phyloP scores from a whole-genome alignment of 805 yeast genomes.

The Myxozyma sirexii region DNA sequence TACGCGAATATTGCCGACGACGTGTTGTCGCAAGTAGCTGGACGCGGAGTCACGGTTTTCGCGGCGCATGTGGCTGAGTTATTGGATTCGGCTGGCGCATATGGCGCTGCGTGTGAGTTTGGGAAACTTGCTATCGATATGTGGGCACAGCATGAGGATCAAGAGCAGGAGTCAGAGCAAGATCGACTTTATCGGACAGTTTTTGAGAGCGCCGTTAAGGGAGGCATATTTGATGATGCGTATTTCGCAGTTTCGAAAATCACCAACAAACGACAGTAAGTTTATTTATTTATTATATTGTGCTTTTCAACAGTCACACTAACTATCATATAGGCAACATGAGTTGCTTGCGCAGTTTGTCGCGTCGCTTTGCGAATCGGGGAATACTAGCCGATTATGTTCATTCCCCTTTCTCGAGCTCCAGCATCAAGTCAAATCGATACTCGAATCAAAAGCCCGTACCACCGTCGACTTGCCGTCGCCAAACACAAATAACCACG shows the following conservation, averaged over 20 bases:
- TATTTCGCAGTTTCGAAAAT: constrained; percentile 27
- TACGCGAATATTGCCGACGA: background rate
- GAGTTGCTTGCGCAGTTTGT: constrained; percentile 45
- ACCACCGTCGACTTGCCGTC: constrained; percentile 37
- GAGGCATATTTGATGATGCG: constrained; percentile 34
- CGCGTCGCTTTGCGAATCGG: constrained; percentile 46
- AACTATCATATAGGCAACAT: constrained; percentile 9
- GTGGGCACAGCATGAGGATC: background rate
- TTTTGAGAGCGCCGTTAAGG: constrained; percentile 20
- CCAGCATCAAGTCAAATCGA: constrained; percentile 48
- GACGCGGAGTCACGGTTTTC: constrained; percentile 42
- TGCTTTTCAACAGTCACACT: too few relatives aligned
- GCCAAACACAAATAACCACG: background rate
- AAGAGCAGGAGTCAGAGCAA: background rate
- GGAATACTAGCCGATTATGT: constrained; percentile 47
- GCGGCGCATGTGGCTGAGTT: constrained; percentile 46
- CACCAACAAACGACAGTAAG: constrained; percentile 2
- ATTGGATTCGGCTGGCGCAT: constrained; percentile 43
- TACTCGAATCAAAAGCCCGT: constrained; percentile 45
- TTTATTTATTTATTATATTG: background rate
- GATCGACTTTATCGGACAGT: constrained; percentile 11
- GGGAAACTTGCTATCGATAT: constrained; percentile 38
- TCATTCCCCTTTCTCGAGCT: constrained; percentile 51
- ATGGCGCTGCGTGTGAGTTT: constrained; percentile 46
- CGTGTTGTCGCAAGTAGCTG: background rate